Conservation (phyloP, 495 filamentous ascomycete genomes). For the Annulohypoxylon bovei region DNA sequence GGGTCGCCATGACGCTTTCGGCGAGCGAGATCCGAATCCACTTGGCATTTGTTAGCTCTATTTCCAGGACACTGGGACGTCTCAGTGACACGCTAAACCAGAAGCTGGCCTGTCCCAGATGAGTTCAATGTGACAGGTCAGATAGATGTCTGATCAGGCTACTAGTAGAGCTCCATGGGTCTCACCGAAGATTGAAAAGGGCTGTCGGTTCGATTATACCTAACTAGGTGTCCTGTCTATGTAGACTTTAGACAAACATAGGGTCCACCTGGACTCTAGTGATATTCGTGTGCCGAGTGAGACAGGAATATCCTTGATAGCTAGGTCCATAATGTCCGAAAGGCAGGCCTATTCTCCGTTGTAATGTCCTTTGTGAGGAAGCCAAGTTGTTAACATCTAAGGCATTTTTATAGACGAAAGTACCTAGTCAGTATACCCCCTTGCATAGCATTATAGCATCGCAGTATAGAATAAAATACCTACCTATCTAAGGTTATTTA, state of each 20-base stretch:
- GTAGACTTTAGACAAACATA: slow-evolving; percentile 19
- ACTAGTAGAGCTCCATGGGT: slow-evolving; percentile 25
- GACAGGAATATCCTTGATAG: slow-evolving; percentile 21
- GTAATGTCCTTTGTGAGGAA: slow-evolving; percentile 17
- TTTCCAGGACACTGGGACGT: slow-evolving; percentile 43
- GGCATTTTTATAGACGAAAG: slow-evolving; percentile 13
- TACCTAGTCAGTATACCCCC: neutral
- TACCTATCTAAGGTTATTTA: slow-evolving; percentile 23
- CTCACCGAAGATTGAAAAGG: slow-evolving; percentile 33
- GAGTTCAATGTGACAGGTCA: slow-evolving; percentile 37
- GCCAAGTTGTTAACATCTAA: slow-evolving; percentile 18
- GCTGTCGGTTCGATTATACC: slow-evolving; percentile 30
- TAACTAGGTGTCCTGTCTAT: slow-evolving; percentile 12
- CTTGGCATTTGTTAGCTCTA: slow-evolving; percentile 38
- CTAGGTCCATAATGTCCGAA: slow-evolving; percentile 35
- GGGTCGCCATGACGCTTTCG: slow-evolving; percentile 12
- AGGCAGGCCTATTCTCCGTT: slow-evolving; percentile 18
- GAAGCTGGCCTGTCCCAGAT: slow-evolving; percentile 27
- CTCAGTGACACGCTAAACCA: slow-evolving; percentile 36
- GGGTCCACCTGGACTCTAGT: slow-evolving; percentile 17
- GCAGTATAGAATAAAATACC: slow-evolving; percentile 21
- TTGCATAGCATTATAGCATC: slow-evolving; percentile 27
- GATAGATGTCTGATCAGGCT: slow-evolving; percentile 27
- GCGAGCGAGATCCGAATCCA: slow-evolving; percentile 37
- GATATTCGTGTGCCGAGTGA: slow-evolving; percentile 12